A percentile compares a stretch with the other conserved stretches of the same genome.
These are phyloP conservation scores for Leccinum uliginosum DNA, from an alignment of 768 basidiomycete species.

Conservation along the genomic window DNA sequence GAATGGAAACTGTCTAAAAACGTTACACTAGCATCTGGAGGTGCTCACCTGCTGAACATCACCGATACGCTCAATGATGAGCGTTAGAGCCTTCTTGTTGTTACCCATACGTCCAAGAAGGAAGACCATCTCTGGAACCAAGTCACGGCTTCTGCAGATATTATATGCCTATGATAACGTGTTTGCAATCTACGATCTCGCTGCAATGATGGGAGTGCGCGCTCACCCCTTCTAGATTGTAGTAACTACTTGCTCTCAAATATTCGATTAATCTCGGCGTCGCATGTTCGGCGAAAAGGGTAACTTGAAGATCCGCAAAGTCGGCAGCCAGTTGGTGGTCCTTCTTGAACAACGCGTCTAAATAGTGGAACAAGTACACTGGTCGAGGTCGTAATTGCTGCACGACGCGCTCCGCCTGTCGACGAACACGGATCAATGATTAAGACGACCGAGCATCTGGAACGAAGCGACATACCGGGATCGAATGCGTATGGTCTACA, in stretches of 20 bases:
- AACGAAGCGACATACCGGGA: constrained; percentile 60
- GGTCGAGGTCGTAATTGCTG: constrained; percentile 75
- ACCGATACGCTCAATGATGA: constrained; percentile 92
- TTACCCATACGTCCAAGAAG: constrained; percentile 96
- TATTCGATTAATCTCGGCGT: constrained; percentile 81
- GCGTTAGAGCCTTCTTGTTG: constrained; percentile 87
- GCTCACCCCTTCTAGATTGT: constrained; percentile 77
- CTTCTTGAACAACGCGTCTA: constrained; percentile 84
- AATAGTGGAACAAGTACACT: constrained; percentile 86
- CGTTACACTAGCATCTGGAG: neutral
- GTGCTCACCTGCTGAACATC: constrained; percentile 79
- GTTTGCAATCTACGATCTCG: neutral
- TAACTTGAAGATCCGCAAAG: constrained; percentile 86
- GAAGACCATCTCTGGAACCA: constrained; percentile 97
- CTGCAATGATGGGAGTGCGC: neutral
- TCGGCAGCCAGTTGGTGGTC: constrained; percentile 76
- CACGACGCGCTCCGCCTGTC: constrained; percentile 81
- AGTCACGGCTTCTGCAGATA: constrained; percentile 78
- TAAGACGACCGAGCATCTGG: neutral
- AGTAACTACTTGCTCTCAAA: constrained; percentile 84
- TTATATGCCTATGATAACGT: constrained; percentile 62
- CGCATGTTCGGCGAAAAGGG: constrained; percentile 88
- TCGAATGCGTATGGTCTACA: constrained; percentile 93
- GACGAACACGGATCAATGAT: neutral
- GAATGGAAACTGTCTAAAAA: neutral